phyloP scores from a whole-genome alignment of 2,329 filamentous ascomycete species.

The Teratosphaeria zuluensis region DNA sequence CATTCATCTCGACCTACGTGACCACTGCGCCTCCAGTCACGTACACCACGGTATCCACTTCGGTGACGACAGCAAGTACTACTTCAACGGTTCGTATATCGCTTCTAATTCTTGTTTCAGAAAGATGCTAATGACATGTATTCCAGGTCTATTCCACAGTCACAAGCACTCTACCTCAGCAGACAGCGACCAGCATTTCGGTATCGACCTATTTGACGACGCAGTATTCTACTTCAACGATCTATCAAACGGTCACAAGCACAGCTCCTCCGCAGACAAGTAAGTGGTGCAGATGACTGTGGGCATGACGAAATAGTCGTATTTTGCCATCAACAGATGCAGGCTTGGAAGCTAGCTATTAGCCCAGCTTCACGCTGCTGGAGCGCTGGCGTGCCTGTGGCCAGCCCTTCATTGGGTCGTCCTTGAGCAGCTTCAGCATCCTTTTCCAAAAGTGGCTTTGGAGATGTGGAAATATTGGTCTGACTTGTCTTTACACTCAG shows the following conservation, averaged over 20 bases:
- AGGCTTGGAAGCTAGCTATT: too few species aligned
- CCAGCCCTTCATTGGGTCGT: too few species aligned
- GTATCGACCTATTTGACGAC: not conserved
- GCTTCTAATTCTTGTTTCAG: not conserved
- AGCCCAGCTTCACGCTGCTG: too few species aligned
- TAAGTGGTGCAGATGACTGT: not conserved
- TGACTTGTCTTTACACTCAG: not conserved
- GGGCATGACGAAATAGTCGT: too few species aligned
- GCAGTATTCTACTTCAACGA: not conserved
- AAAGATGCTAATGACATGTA: not conserved
- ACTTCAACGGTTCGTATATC: not conserved
- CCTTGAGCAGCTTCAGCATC: too few species aligned
- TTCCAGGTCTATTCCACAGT: not conserved
- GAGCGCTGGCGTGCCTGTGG: too few species aligned
- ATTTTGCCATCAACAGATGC: too few species aligned
- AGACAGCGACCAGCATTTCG: not conserved
- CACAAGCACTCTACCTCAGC: not conserved
- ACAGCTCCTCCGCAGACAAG: not conserved
- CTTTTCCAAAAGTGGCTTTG: too few species aligned
- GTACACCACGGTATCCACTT: not conserved
- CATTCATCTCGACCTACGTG: too few species aligned
- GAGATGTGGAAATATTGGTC: not conserved
- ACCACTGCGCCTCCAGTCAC: not conserved
- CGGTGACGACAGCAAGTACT: not conserved
- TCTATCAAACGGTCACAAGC: not conserved